phyloP scores from a whole-genome alignment of 1,284 basidiomycete species.

The Ceratorhiza oryzae-sativae region DNA sequence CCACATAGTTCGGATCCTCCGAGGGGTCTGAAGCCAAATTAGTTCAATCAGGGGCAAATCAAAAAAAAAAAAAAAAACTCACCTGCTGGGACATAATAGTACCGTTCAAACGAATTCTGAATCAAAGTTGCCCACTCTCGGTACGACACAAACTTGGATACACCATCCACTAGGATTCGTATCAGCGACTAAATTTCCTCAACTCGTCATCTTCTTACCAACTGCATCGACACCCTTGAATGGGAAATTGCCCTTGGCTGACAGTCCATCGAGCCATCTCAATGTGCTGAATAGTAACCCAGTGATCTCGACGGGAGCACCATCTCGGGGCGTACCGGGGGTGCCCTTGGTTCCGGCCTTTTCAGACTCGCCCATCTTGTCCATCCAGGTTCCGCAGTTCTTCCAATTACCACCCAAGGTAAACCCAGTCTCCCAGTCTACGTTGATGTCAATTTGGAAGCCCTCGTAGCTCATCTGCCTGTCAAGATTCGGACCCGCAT shows the following conservation, averaged over 20 bases:
- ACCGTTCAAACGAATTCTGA: constrained; percentile 86
- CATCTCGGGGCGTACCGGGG: constrained; percentile 94
- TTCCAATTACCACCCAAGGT: constrained; percentile 86
- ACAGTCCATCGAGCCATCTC: constrained; percentile 82
- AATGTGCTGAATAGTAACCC: constrained; percentile 93
- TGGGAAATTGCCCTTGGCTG: constrained; percentile 75
- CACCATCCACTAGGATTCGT: constrained; percentile 67
- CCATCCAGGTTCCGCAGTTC: constrained; percentile 95
- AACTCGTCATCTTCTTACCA: constrained; percentile 59
- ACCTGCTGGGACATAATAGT: constrained; percentile 90
- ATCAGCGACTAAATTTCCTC: background rate
- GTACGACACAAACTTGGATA: constrained; percentile 80
- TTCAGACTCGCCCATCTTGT: constrained; percentile 93
- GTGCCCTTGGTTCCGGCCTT: constrained; percentile 93
- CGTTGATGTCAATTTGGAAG: constrained; percentile 91
- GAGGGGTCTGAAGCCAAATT: constrained; percentile 61
- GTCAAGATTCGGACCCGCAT: constrained; percentile 94
- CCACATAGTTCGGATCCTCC: constrained; percentile 75
- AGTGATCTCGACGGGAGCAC: constrained; percentile 94
- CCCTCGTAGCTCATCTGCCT: constrained; percentile 93
- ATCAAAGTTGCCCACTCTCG: constrained; percentile 88
- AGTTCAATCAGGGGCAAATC: constrained; percentile 1
- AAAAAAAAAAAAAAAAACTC: constrained; percentile 44
- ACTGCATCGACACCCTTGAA: constrained; percentile 87
- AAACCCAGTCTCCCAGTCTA: constrained; percentile 94